phyloP scores from a whole-genome alignment of 2,329 filamentous ascomycete genomes.

The Helicocarpus griseus region DNA sequence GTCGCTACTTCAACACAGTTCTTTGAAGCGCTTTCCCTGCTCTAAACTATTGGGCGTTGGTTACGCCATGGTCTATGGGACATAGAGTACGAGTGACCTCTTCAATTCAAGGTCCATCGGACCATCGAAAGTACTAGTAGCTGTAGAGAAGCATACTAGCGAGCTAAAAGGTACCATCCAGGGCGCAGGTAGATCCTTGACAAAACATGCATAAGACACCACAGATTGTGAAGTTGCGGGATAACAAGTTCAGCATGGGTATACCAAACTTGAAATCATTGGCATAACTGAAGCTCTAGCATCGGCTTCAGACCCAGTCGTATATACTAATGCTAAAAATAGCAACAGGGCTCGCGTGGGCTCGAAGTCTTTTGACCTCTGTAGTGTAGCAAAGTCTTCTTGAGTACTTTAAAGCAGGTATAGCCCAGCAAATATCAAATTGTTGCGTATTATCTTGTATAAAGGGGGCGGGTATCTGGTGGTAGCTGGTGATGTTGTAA shows the following conservation, averaged over 20 bases:
- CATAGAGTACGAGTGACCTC: too few species aligned
- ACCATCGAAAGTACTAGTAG: too few species aligned
- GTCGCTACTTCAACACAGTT: background rate
- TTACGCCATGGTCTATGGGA: too few species aligned
- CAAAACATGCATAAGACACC: background rate
- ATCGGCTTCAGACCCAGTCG: background rate
- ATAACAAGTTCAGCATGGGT: background rate
- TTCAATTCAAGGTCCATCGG: too few species aligned
- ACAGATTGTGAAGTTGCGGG: background rate
- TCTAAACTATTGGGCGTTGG: too few species aligned
- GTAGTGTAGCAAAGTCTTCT: background rate
- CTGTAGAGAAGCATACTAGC: too few species aligned
- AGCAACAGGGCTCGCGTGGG: background rate
- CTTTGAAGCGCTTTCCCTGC: background rate
- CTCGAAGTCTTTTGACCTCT: background rate
- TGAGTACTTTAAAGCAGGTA: background rate
- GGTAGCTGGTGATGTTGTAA: background rate
- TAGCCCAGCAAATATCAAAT: too few species aligned
- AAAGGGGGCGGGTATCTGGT: too few species aligned
- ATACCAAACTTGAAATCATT: background rate
- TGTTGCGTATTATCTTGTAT: background rate
- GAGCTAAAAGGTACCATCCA: too few species aligned
- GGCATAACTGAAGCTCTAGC: background rate
- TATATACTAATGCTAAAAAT: background rate
- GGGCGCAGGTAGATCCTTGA: background rate